Evolutionary conservation across 306 rosid species (phyloP).

Genomic region (Lablab purpureus): DNA sequence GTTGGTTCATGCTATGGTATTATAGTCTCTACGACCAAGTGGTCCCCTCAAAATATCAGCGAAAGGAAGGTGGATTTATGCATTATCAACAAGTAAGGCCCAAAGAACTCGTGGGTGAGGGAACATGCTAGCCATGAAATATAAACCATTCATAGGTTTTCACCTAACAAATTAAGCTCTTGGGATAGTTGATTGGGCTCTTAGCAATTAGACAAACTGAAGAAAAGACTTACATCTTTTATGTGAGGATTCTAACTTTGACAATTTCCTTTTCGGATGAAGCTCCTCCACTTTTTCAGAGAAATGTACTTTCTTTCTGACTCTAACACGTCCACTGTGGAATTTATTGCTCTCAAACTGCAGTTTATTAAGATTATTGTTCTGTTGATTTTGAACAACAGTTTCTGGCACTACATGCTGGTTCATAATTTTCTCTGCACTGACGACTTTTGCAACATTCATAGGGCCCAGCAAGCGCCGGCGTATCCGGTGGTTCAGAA

Average conservation of each 20-base stretch:
- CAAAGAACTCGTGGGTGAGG: not conserved
- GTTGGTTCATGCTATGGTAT: constrained; percentile 2
- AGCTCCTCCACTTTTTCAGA: constrained; percentile 60
- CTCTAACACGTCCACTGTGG: constrained; percentile 49
- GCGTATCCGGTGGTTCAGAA: constrained; percentile 45
- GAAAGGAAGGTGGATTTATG: not conserved
- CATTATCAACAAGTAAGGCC: not conserved
- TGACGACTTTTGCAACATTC: constrained; percentile 44
- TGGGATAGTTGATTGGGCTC: not conserved
- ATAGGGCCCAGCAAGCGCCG: constrained; percentile 53
- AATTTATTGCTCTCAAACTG: constrained; percentile 43
- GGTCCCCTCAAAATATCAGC: not conserved
- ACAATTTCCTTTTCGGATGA: constrained; percentile 51
- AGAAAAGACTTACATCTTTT: constrained; percentile 50
- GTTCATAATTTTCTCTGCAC: constrained; percentile 41
- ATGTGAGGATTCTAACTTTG: constrained; percentile 51
- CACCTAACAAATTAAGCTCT: not conserved
- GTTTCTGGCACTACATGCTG: constrained; percentile 40
- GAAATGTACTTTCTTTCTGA: constrained; percentile 68
- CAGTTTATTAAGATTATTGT: constrained; percentile 39
- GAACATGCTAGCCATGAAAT: not conserved
- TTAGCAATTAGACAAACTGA: not conserved
- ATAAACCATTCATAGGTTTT: constrained; percentile 6
- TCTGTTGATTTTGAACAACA: constrained; percentile 49
- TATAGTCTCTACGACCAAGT: not conserved